Evolutionary conservation across 2,329 filamentous ascomycete genomes (phyloP).

Genomic region (Ceratocystis cacaofunesta): DNA sequence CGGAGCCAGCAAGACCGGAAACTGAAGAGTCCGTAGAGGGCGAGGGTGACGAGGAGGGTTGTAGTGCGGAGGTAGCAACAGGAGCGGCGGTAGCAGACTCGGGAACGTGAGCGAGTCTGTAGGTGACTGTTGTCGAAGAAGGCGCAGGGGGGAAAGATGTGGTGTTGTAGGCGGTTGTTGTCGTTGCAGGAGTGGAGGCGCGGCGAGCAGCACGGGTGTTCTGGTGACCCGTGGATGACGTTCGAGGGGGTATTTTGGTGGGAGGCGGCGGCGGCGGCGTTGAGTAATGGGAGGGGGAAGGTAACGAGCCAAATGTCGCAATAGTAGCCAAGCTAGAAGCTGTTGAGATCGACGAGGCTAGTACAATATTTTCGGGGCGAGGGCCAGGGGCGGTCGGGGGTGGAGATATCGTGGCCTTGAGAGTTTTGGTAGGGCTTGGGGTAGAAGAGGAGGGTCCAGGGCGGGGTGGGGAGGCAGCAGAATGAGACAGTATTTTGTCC

Average conservation of each 20-base stretch:
- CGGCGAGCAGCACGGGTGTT: neutral
- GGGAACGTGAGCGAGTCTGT: constrained; percentile 14
- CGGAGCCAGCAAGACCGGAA: constrained; percentile 3
- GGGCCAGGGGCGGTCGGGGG: neutral
- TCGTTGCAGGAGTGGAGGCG: neutral
- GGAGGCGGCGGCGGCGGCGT: constrained; percentile 2
- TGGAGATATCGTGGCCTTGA: constrained; percentile 1
- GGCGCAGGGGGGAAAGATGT: neutral
- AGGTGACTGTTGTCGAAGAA: neutral
- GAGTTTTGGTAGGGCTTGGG: constrained; percentile 2
- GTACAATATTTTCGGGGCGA: neutral
- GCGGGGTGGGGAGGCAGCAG: neutral
- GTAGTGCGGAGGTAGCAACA: neutral
- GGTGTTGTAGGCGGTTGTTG: neutral
- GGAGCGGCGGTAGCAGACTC: constrained; percentile 1
- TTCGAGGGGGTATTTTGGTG: constrained; percentile 12
- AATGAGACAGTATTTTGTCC: constrained; percentile 10
- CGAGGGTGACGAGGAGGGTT: constrained; percentile 8
- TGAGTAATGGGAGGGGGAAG: constrained; percentile 7
- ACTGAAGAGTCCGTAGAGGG: constrained; percentile 12
- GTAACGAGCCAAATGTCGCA: constrained; percentile 15
- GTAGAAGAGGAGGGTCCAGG: neutral
- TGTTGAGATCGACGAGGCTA: constrained; percentile 2
- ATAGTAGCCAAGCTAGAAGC: constrained; percentile 13
- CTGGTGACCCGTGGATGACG: constrained; percentile 8